Conservation (phyloP, 1,139 yeast species). For the Arxiozyma heterogenica region DNA sequence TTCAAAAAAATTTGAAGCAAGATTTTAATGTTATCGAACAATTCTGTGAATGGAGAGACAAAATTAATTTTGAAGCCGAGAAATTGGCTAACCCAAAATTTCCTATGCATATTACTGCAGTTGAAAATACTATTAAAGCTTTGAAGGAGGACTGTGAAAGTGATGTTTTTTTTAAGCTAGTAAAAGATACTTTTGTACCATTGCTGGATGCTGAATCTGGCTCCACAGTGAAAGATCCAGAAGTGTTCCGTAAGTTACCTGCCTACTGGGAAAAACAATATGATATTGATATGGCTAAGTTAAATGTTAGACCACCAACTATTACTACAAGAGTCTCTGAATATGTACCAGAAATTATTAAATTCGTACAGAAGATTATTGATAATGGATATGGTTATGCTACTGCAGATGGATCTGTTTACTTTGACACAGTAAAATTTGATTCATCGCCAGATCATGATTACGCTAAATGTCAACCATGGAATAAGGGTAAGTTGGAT, state of each 20-base stretch:
- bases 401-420: conserved; percentile 84
- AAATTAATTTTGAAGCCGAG: conserved; percentile 42
- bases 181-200: conserved; percentile 70
- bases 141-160: conserved; percentile 29
- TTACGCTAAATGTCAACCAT: conserved; percentile 95
- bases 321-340: conserved; percentile 95
- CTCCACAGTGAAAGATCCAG: conserved; percentile 71
- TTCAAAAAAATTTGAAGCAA: conserved; percentile 46
- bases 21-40: conserved; percentile 28
- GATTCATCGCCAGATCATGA: conserved; percentile 64
- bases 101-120: conserved; percentile 74
- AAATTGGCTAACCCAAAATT: conserved; percentile 63
- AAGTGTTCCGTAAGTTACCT: conserved; percentile 71
- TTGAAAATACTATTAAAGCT: conserved; percentile 43
- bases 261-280: conserved; percentile 83
- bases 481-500: conserved; percentile 87
- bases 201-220: conserved; percentile 66
- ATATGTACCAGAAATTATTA: conserved; percentile 84
- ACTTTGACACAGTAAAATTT: conserved; percentile 79
- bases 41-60: conserved; percentile 44
- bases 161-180: conserved; percentile 38
- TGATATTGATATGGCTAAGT: conserved; percentile 73
- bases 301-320: conserved; percentile 78
- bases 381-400: conserved; percentile 76
- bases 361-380: conserved; percentile 66